Evolutionary conservation across 78 protist species (phyloP), one percentile per base, ranked within the genome.

Genomic region (Chrysochromulina parva): DNA sequence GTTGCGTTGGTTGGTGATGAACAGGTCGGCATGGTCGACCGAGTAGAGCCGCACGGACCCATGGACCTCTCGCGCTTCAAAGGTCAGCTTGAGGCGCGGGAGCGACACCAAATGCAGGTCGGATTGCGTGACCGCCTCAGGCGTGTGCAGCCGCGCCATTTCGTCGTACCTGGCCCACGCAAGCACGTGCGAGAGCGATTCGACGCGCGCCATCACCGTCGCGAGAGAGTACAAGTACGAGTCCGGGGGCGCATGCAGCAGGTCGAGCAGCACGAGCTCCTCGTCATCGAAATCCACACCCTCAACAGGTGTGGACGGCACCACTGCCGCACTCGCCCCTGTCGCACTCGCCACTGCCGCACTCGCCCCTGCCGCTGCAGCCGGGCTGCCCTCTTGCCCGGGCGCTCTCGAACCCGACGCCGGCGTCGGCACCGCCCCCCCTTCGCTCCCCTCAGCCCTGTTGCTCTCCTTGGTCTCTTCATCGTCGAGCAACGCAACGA

Each of bases 71-170:
- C 1, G 47, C 20, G 50, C 92, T 57, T n/a, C 53, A 59, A 93
- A 90, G 76, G 92, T 48, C 53, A 94, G 93, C 91, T 87, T 78
- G 28, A 94, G 93, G 52, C 95, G 92, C 4, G 95, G 95, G 55
- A 94, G 81, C 88, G 88, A 85, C 24, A 93, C 91, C 57, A 74
- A n/a, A 3, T 50, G 78, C 78, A 69, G 50, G 48, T 69, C 78
- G 50, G 3, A 3, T n/a, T 69, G 78, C 38, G 78, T 69, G 50
- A 69, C 17, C 13, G 78, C 78, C 6, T 24, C 38, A 9, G 78
- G 78, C 14, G 3, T 2, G 78, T 19, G 50, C 3, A 69, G 78
- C 38, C 13, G 13, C 5, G 24, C 76, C 85, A 53, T 57, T 20
- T 10, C 74, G 91, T 92, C 94, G 28, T 86, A 48, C 52, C 54